Evolutionary conservation across 306 rosid genomes (phyloP).

Genomic region (Acmispon strigosus): DNA sequence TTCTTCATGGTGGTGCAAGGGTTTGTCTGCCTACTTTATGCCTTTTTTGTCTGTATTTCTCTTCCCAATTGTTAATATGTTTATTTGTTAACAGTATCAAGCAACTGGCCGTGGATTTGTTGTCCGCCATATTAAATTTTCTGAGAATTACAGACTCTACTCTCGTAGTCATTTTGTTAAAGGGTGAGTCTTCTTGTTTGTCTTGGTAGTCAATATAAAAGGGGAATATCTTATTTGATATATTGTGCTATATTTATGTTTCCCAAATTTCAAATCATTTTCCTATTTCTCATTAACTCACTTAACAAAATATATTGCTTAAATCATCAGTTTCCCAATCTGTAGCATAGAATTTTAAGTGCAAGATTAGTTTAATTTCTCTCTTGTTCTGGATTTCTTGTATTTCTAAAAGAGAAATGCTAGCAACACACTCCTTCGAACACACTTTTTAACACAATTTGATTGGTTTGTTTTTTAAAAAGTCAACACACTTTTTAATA

Average conservation of each 20-base stretch:
- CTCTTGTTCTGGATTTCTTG: neutral
- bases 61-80: constrained; percentile 8
- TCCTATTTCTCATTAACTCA: neutral
- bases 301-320: neutral
- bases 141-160: constrained; percentile 91
- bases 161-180: constrained; percentile 97
- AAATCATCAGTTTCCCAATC: neutral
- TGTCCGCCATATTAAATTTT: constrained; percentile 84
- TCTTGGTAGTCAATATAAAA: neutral
- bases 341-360: no score
- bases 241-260: neutral
- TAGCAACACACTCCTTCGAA: no score
- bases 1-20: constrained; percentile 99
- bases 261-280: neutral
- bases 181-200: constrained; percentile 51
- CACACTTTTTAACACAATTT: no score
- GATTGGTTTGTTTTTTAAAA: no score
- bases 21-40: constrained; percentile 37
- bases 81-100: constrained; percentile 64
- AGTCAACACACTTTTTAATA: no score
- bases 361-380: no score
- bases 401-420: neutral
- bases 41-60: neutral
- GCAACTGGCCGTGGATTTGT: constrained; percentile 98
- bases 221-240: neutral